Conservation (phyloP, 495 filamentous ascomycete genomes). For the Articulospora tetracladia region DNA sequence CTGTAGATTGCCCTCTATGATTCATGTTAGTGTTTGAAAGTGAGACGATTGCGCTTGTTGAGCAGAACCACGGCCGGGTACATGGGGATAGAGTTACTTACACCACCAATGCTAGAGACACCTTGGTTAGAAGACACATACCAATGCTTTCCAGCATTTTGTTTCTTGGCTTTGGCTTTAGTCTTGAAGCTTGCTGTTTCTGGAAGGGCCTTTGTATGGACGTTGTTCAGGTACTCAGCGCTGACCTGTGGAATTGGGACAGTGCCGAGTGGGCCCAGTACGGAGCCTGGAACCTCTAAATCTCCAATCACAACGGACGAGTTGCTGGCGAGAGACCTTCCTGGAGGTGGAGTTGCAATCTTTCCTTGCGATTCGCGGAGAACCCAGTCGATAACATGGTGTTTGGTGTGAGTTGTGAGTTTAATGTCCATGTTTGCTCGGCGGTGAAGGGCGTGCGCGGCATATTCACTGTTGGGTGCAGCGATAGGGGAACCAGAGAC, state of each 20-base stretch:
- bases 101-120: slow-evolving; percentile 23
- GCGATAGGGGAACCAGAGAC: neutral
- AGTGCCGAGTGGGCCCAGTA: slow-evolving; percentile 24
- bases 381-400: slow-evolving; percentile 27
- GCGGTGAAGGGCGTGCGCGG: neutral
- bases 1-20: slow-evolving; percentile 17
- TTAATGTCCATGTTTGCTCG: neutral
- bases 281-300: slow-evolving; percentile 7
- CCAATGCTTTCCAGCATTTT: slow-evolving; percentile 19
- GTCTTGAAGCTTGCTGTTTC: neutral
- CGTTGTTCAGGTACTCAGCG: slow-evolving; percentile 5
- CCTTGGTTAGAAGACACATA: slow-evolving; percentile 22
- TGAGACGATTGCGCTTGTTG: too few species aligned
- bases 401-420: slow-evolving; percentile 20
- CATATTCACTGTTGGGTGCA: neutral
- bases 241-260: slow-evolving; percentile 24
- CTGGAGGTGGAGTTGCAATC: slow-evolving; percentile 21
- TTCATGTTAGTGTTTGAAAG: neutral
- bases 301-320: slow-evolving; percentile 4
- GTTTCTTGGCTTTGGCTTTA: neutral
- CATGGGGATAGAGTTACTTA: neutral
- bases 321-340: neutral
- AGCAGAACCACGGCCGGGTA: too few species aligned
- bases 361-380: slow-evolving; percentile 21
- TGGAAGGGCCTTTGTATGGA: slow-evolving; percentile 15